These are phyloP conservation scores for Starmerella floricola DNA, from an alignment of 805 yeast species.

Conservation along the genomic window DNA sequence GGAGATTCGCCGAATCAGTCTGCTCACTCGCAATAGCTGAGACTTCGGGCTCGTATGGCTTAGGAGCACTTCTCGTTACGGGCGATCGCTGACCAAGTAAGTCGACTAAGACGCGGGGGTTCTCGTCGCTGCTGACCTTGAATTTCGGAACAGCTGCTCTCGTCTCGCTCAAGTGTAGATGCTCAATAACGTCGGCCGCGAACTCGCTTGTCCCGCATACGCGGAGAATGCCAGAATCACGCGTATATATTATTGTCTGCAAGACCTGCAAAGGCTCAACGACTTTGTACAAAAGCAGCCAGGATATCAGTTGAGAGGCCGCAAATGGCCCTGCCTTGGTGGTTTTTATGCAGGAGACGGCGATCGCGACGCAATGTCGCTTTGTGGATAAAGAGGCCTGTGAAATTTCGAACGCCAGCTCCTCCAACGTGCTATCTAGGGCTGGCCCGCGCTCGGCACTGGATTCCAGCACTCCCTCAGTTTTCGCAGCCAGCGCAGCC, in stretches of 20 bases:
- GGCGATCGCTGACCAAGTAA: too few species aligned
- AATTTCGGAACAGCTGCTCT: too few species aligned
- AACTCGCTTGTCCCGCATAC: constrained; percentile 12
- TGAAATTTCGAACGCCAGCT: too few species aligned
- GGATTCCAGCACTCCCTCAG: too few species aligned
- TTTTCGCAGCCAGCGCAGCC: too few species aligned
- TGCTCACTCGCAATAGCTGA: background rate
- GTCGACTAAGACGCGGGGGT: background rate
- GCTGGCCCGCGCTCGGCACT: too few species aligned
- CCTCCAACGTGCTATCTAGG: too few species aligned
- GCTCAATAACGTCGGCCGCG: constrained; percentile 7
- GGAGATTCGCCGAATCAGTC: background rate
- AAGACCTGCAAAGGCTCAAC: constrained; percentile 10
- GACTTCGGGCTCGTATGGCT: constrained; percentile 1
- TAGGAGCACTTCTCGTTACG: background rate
- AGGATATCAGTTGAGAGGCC: constrained; percentile 4
- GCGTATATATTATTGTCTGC: constrained; percentile 3
- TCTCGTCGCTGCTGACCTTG: too few species aligned
- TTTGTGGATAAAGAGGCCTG: too few species aligned
- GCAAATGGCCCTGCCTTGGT: background rate
- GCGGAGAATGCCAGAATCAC: background rate
- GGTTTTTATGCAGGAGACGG: too few species aligned
- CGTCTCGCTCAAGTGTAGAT: background rate
- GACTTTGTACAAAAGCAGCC: constrained; percentile 10
- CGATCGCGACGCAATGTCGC: too few species aligned